These are phyloP conservation scores for Salvia miltiorrhiza DNA, from an alignment of 257 asterid species.

Conservation along the genomic window DNA sequence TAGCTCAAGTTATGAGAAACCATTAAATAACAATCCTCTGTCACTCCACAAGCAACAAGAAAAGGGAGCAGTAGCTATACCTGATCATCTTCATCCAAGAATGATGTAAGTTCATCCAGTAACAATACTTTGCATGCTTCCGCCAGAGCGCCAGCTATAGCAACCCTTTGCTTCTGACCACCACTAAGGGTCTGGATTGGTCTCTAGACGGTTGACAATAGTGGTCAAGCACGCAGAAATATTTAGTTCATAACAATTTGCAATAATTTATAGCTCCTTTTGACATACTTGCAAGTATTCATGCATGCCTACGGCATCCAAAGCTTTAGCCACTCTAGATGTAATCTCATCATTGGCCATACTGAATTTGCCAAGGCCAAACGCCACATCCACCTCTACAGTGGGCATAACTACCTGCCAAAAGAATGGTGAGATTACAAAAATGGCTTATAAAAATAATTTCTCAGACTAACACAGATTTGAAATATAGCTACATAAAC, in stretches of 20 bases:
- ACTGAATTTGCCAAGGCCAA: conserved; percentile 80
- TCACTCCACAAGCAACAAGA: background rate
- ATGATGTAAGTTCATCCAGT: conserved; percentile 95
- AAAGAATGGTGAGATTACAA: background rate
- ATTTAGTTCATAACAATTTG: background rate
- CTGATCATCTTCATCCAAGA: conserved; percentile 95
- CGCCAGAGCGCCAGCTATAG: conserved; percentile 96
- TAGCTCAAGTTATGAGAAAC: background rate
- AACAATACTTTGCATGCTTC: conserved; percentile 88
- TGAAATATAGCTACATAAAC: background rate
- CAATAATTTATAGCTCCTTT: conserved; percentile 3
- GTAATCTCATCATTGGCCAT: conserved; percentile 50
- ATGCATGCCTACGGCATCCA: conserved; percentile 85
- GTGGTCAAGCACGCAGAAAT: background rate
- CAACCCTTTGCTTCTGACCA: conserved; percentile 99
- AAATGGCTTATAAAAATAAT: too few species aligned
- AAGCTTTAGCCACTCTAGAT: conserved; percentile 71
- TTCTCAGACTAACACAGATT: background rate
- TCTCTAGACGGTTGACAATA: conserved; percentile 44
- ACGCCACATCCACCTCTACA: conserved; percentile 96
- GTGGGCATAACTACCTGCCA: conserved; percentile 99
- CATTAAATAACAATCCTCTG: background rate
- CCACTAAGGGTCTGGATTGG: conserved; percentile 98
- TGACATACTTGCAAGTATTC: conserved; percentile 74
- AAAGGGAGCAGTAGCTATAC: conserved; percentile 28